Evolutionary conservation across 2,329 filamentous ascomycete species (phyloP), one percentile per base, ranked within the genome.

Genomic region (Exophiala calicioides): DNA sequence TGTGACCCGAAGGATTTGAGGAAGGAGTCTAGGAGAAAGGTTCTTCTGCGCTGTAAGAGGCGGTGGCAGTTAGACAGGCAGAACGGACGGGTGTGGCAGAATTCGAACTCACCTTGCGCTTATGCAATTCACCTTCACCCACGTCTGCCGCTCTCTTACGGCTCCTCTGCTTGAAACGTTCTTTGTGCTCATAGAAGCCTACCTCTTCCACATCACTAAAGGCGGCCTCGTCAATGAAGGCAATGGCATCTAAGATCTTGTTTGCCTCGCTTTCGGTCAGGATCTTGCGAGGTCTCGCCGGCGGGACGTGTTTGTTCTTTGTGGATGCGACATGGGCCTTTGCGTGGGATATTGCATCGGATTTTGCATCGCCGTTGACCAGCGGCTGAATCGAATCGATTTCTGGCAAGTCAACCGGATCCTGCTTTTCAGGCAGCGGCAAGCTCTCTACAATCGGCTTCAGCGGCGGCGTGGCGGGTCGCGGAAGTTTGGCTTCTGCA

Each of bases 121-220:
- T 85, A 23, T 72, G 67, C 15, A 69, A 62, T 60, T 96, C 90
- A 0, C 71, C 68, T 3, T 77, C 71, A 32, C 83, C 78, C 48
- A 89, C 74, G 24, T 88, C 79, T 15, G 83, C 71, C 23, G 80
- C 79, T 38, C 90, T 85, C 68, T 90, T 93, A 52, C 78, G 76
- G 26, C 69, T 70, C 47, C 71, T 72, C 38, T 71, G 73, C 58
- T 56, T 72, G 72, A 68, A 86, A 64, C 70, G 79, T 65, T 73
- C 65, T 49, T 71, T 73, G 26, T 80, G 74, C 2, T 62, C 63
- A 20, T 78, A 74, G 48, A 77, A 78, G 8, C 73, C 75, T 29
- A 71, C 63, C 7, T 65, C 67, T 34, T 85, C 80, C 3, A 79
- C 63, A 51, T 85, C 81, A 52, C 75, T 80, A 53, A 77, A 73